phyloP scores from a whole-genome alignment of 148 eudicot genomes.

The Arctostaphylos glauca region DNA sequence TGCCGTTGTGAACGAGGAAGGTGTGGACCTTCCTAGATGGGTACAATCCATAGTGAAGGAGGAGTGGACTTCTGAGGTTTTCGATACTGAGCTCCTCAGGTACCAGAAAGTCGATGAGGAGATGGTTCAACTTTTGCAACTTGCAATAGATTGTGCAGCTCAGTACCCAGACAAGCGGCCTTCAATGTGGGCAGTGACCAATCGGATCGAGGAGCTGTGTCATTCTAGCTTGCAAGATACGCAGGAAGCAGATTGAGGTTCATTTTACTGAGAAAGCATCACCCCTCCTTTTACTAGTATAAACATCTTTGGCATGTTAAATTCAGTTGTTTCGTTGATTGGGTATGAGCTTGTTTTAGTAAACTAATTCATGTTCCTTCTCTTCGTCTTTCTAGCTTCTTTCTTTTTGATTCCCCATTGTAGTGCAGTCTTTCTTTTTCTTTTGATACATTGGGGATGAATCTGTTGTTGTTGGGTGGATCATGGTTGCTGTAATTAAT shows the following conservation, averaged over 20 bases:
- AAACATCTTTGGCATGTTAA: neutral
- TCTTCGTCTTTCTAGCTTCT: neutral
- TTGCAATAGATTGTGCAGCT: slow-evolving; percentile 55
- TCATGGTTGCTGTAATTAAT: slow-evolving; percentile 43
- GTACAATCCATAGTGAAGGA: slow-evolving; percentile 78
- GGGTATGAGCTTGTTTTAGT: neutral
- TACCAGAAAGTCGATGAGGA: slow-evolving; percentile 70
- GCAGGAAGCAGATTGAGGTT: too few relatives aligned
- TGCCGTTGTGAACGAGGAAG: slow-evolving; percentile 82
- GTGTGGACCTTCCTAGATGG: slow-evolving; percentile 90
- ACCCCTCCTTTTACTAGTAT: neutral
- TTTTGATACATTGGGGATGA: slow-evolving; percentile 9
- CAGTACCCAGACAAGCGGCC: slow-evolving; percentile 83
- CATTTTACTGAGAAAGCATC: neutral
- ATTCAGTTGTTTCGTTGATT: slow-evolving; percentile 10
- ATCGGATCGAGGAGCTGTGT: slow-evolving; percentile 53
- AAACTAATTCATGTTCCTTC: slow-evolving; percentile 9
- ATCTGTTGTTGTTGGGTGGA: slow-evolving; percentile 29
- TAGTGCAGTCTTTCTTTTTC: neutral
- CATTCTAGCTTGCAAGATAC: slow-evolving; percentile 14
- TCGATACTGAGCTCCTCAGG: slow-evolving; percentile 85
- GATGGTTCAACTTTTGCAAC: slow-evolving; percentile 61
- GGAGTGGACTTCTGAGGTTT: slow-evolving; percentile 91
- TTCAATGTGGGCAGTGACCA: slow-evolving; percentile 46
- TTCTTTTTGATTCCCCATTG: neutral